These are phyloP conservation scores for Harrya chromipes DNA, from an alignment of 768 basidiomycete genomes.

Conservation along the genomic window DNA sequence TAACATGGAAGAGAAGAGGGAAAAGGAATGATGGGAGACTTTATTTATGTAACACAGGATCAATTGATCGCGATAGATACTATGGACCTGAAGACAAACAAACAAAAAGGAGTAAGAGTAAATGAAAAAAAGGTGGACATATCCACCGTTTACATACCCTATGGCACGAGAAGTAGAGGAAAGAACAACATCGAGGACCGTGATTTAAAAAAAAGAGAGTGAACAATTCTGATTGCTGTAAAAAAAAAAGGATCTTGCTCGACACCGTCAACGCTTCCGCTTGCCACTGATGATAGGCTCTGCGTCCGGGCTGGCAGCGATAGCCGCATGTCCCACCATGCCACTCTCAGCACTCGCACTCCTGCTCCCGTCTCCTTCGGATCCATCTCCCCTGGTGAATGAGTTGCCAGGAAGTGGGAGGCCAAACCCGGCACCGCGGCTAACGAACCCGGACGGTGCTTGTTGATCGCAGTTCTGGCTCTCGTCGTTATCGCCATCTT, in stretches of 20 bases:
- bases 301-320: background rate
- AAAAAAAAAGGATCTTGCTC: background rate
- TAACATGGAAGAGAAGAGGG: background rate
- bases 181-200: background rate
- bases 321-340: background rate
- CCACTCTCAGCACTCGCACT: conserved; percentile 18
- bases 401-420: conserved; percentile 15
- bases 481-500: conserved; percentile 9
- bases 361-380: conserved; percentile 19
- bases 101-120: background rate
- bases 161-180: conserved; percentile 1
- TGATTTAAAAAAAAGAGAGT: background rate
- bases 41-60: background rate
- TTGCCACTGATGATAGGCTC: conserved; percentile 22
- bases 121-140: background rate
- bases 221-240: background rate
- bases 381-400: conserved; percentile 15
- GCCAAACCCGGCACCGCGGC: conserved; percentile 18
- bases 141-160: conserved; percentile 11
- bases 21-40: background rate
- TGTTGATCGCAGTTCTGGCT: conserved; percentile 7
- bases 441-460: background rate
- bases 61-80: conserved; percentile 9
- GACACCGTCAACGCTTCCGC: conserved; percentile 18
- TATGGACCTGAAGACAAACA: background rate